Evolutionary conservation across 768 basidiomycete species (phyloP).

Genomic region (Amanita fuliginea): DNA sequence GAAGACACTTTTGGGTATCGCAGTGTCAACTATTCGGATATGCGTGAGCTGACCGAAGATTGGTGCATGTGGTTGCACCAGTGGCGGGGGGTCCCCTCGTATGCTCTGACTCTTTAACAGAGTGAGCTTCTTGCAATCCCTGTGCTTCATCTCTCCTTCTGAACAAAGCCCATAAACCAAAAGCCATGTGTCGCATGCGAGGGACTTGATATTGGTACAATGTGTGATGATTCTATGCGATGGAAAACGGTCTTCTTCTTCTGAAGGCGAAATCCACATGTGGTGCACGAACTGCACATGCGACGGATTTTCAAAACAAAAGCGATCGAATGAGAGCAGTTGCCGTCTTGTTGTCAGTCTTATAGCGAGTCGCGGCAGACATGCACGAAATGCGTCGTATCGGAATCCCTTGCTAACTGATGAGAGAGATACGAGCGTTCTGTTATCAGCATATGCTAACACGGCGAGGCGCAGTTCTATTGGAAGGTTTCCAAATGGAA

Average conservation of each 20-base stretch:
- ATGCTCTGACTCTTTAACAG: slow-evolving; percentile 16
- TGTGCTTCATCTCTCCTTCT: slow-evolving; percentile 16
- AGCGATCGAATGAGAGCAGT: background rate
- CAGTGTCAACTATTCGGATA: slow-evolving; percentile 20
- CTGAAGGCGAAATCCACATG: background rate
- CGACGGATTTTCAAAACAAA: background rate
- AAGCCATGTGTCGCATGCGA: slow-evolving; percentile 20
- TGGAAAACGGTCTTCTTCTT: background rate
- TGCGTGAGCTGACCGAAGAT: slow-evolving; percentile 22
- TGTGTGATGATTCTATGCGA: background rate
- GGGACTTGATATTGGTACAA: slow-evolving; percentile 19
- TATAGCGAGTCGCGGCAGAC: background rate
- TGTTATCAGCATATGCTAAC: background rate
- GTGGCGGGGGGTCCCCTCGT: slow-evolving; percentile 14
- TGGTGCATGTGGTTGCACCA: slow-evolving; percentile 13
- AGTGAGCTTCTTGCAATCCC: slow-evolving; percentile 19
- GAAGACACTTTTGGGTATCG: slow-evolving; percentile 13
- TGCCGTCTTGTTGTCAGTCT: background rate
- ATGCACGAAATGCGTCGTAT: background rate
- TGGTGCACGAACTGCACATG: background rate
- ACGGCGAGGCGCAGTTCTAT: background rate
- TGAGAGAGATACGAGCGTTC: background rate
- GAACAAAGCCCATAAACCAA: slow-evolving; percentile 16
- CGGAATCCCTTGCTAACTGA: background rate
- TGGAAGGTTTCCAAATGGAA: background rate